A percentile compares a stretch with the other conserved stretches of the same genome.
Conservation (phyloP, 1,139 yeast species). For the Kodamaea derodonti region DNA sequence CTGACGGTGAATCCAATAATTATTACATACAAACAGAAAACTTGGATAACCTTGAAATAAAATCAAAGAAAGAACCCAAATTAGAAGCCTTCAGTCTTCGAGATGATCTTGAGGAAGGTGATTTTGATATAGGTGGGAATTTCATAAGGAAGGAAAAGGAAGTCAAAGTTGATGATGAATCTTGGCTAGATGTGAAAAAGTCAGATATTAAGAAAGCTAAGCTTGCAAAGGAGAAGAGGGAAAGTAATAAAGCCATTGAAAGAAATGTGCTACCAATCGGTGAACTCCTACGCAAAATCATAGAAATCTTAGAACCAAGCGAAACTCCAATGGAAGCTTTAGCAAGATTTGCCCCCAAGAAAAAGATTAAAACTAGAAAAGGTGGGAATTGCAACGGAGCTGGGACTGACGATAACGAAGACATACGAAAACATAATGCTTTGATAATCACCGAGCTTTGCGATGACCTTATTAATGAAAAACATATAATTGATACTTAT, state of each 20-base stretch:
- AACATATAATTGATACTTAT: conserved; percentile 43
- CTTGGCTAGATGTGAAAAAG: conserved; percentile 46
- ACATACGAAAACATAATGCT: conserved; percentile 24
- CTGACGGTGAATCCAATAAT: conserved; percentile 2
- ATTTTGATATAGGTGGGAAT: conserved; percentile 61
- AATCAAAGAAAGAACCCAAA: conserved; percentile 9
- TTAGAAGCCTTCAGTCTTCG: conserved; percentile 58
- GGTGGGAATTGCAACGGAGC: conserved; percentile 2
- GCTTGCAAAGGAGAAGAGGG: conserved; percentile 33
- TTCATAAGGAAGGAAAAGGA: conserved; percentile 40
- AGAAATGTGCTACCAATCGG: conserved; percentile 15
- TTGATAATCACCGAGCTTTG: conserved; percentile 48
- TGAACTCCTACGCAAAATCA: conserved; percentile 27
- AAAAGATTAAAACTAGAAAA: conserved; percentile 16
- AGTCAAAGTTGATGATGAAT: conserved; percentile 35
- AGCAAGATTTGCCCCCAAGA: conserved; percentile 37
- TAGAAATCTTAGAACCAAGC: conserved; percentile 49
- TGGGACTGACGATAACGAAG: conserved; percentile 11
- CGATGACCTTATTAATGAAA: conserved; percentile 39
- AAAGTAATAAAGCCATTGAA: conserved; percentile 7
- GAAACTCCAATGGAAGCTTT: conserved; percentile 66
- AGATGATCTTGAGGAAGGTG: conserved; percentile 57
- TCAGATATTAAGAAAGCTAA: conserved; percentile 48
- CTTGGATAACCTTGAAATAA: conserved; percentile 2
- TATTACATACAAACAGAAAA: conserved; percentile 8